These are phyloP conservation scores for Paecilomyces sp. DNA, from an alignment of 2,329 filamentous ascomycete species.

Conservation along the genomic window DNA sequence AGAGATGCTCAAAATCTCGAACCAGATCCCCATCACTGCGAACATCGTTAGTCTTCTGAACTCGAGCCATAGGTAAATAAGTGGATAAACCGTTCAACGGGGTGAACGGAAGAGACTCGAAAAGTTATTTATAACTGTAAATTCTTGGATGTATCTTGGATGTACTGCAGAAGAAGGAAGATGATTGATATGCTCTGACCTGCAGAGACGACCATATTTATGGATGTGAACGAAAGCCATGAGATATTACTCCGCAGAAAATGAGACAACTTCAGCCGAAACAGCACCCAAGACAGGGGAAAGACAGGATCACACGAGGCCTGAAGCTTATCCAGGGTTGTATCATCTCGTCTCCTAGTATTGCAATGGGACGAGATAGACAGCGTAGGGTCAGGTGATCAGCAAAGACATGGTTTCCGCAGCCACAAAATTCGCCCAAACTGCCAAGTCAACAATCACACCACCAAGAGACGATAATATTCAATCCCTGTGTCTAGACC, in stretches of 20 bases:
- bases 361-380: neutral
- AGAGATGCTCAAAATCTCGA: slow-evolving; percentile 16
- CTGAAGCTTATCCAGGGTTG: neutral
- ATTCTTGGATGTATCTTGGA: neutral
- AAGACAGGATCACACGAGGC: neutral
- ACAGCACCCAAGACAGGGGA: neutral
- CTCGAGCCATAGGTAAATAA: neutral
- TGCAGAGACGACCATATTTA: neutral
- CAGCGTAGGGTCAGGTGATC: neutral
- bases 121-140: neutral
- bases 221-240: neutral
- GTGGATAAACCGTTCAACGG: neutral
- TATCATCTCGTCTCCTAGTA: neutral
- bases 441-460: neutral
- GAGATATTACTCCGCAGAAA: neutral
- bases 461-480: neutral
- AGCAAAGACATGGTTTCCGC: neutral
- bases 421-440: neutral
- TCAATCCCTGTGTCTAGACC: neutral
- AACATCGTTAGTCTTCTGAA: neutral
- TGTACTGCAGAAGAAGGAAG: neutral
- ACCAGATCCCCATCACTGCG: slow-evolving; percentile 6
- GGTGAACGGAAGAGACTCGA: no score
- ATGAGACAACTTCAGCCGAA: neutral
- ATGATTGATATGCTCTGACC: neutral